Conservation (phyloP, 2,329 filamentous ascomycete species). For the Rosellinia necatrix region DNA sequence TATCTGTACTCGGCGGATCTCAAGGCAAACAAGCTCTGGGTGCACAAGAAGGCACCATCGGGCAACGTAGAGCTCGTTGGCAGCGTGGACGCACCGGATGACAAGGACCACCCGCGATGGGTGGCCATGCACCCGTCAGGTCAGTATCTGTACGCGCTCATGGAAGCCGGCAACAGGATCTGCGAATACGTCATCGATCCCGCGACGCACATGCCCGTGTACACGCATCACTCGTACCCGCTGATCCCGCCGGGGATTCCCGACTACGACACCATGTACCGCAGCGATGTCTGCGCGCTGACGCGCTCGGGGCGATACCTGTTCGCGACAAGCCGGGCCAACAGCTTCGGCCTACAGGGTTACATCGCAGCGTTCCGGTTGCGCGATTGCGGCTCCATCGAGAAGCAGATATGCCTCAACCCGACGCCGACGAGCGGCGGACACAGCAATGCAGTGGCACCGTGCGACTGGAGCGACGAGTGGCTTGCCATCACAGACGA, state of each 20-base stretch:
- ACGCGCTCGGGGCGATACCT: constrained; percentile 73
- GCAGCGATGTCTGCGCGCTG: constrained; percentile 81
- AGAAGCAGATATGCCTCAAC: constrained; percentile 78
- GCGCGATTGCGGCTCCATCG: constrained; percentile 69
- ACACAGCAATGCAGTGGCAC: constrained; percentile 85
- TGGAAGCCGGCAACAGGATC: constrained; percentile 86
- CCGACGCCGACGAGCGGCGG: constrained; percentile 87
- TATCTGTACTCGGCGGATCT: constrained; percentile 82
- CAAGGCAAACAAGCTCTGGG: constrained; percentile 81
- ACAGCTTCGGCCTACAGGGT: constrained; percentile 74
- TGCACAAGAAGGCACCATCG: constrained; percentile 69
- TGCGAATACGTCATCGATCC: constrained; percentile 82
- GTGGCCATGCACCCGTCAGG: constrained; percentile 81
- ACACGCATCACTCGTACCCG: constrained; percentile 76
- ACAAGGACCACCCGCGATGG: constrained; percentile 83
- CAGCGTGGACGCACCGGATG: constrained; percentile 70
- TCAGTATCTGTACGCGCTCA: constrained; percentile 80
- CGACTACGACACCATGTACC: constrained; percentile 67
- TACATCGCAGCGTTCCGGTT: constrained; percentile 84
- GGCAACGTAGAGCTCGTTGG: constrained; percentile 72
- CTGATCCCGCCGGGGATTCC: constrained; percentile 76
- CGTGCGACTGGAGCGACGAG: constrained; percentile 83
- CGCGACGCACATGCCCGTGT: constrained; percentile 73
- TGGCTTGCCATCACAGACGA: constrained; percentile 91
- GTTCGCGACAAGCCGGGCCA: constrained; percentile 83